Base-by-base conservation (phyloP, 441 rosid species). In the Mallotus japonicus region DNA sequence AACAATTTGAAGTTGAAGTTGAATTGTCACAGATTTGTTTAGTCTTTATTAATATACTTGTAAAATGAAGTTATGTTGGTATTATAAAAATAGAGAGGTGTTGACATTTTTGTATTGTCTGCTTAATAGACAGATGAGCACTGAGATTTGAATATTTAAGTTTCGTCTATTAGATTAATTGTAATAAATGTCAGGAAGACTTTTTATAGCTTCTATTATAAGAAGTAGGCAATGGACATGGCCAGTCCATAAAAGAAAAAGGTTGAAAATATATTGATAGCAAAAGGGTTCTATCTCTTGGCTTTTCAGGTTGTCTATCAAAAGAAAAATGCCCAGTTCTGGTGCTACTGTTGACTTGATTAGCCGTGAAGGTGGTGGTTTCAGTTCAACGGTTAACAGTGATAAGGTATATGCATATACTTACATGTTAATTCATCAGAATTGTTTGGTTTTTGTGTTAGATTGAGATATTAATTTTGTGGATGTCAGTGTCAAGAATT, bases 41-140 rank as follows among this genome's bases (percentile, higher is more conserved):
- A 71, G 56, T 78, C 15, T 54, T 34, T 20, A 24, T 62, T 58
- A 9, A 34, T 42, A n/a, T 19, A 55, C n/a, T n/a, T 64, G 2
- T 64, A 22, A 51, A 9, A 13, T 51, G 3, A 1, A 47, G 11
- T 11, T 50, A 11, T 50, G 17, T 50, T 11, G 11, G 2, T 50
- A 50, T 50, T 11, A 3, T 50, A 11, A 14, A 15, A 79, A 67
- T 73, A 76, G 34, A 67, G 67, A 74, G 79, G 81, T 79, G 89
- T 89, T 87, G 94, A 89, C 92, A 83, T 85, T 76, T 77, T 76
- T 60, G 20, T 59, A n/a, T 73, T 37, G 53, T 13, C 58, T 67
- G 67, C 68, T 76, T 54, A 71, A 73, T 65, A 62, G 61, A 51
- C 66, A 62, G 66, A 46, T 50, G 20, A 44, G 67, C 22, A 67